Percentiles rank a stretch among this genome's conserved stretches.
phyloP scores from a whole-genome alignment of 148 eudicot species.

The Chenopodium formosanum region DNA sequence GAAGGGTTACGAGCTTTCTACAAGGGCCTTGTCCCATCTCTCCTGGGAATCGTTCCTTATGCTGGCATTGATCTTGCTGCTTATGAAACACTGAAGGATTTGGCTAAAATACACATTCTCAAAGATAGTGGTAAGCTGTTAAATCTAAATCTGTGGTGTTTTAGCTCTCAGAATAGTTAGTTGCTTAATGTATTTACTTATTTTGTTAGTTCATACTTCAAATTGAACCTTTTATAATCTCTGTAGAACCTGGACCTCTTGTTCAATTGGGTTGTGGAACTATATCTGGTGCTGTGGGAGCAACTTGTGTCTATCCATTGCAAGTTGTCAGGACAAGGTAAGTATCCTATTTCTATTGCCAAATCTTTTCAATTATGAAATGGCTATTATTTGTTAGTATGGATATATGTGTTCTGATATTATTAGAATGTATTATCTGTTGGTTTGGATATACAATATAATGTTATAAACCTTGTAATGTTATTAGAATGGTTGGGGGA shows the following conservation, averaged over 20 bases:
- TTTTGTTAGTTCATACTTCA: slow-evolving; percentile 12
- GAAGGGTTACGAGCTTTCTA: slow-evolving; percentile 93
- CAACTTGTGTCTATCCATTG: slow-evolving; percentile 92
- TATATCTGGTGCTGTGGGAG: slow-evolving; percentile 90
- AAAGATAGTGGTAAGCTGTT: slow-evolving; percentile 58
- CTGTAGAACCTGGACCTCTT: slow-evolving; percentile 88
- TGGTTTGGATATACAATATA: background rate
- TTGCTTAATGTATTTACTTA: background rate
- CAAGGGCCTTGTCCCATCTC: slow-evolving; percentile 82
- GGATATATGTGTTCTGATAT: background rate
- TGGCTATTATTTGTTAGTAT: background rate
- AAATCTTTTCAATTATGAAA: background rate
- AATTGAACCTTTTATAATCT: slow-evolving; percentile 3
- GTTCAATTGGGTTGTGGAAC: slow-evolving; percentile 97
- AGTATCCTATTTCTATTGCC: background rate
- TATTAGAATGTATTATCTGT: background rate
- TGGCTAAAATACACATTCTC: slow-evolving; percentile 65
- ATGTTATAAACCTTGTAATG: too few relatives aligned
- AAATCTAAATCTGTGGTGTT: background rate
- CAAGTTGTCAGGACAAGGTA: slow-evolving; percentile 98
- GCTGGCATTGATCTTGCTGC: slow-evolving; percentile 96
- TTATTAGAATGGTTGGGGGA: background rate
- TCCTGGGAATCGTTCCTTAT: slow-evolving; percentile 89
- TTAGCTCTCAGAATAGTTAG: background rate
- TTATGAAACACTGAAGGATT: slow-evolving; percentile 82